phyloP scores from a whole-genome alignment of 495 filamentous ascomycete genomes.

The Xylaria bambusicola region DNA sequence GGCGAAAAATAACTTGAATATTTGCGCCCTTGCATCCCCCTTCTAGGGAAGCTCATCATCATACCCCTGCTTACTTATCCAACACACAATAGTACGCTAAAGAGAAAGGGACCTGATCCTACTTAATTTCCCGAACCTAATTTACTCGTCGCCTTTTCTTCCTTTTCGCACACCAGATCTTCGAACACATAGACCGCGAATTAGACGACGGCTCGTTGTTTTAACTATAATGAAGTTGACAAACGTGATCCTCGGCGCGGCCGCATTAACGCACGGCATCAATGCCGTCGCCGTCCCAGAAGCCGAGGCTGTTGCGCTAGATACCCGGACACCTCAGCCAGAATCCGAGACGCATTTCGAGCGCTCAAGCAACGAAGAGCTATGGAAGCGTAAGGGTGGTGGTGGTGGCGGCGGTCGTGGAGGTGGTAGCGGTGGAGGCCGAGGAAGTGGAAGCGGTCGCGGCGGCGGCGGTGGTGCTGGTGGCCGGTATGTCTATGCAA shows the following conservation, averaged over 20 bases:
- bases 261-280: slow-evolving; percentile 22
- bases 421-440: slow-evolving; percentile 35
- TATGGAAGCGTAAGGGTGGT: slow-evolving; percentile 61
- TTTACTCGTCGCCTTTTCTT: not conserved
- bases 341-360: slow-evolving; percentile 27
- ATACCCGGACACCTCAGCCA: slow-evolving; percentile 17
- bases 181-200: not conserved
- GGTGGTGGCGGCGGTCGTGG: slow-evolving; percentile 55
- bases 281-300: slow-evolving; percentile 23
- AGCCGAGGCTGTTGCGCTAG: slow-evolving; percentile 23
- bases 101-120: not conserved
- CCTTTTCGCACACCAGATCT: not conserved
- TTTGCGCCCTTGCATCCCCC: no score
- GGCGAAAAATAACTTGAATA: no score
- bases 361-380: slow-evolving; percentile 34
- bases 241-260: slow-evolving; percentile 23
- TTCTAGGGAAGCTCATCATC: no score
- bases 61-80: no score
- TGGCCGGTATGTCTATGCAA: slow-evolving; percentile 7
- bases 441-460: slow-evolving; percentile 3
- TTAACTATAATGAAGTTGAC: slow-evolving; percentile 31
- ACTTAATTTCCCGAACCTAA: not conserved
- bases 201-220: not conserved
- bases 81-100: not conserved
- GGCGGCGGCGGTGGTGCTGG: not conserved